A percentile compares a stretch with the other conserved stretches of the same genome.
These are phyloP conservation scores for Nakataea oryzae DNA, from an alignment of 2,329 filamentous ascomycete genomes.

Conservation along the genomic window DNA sequence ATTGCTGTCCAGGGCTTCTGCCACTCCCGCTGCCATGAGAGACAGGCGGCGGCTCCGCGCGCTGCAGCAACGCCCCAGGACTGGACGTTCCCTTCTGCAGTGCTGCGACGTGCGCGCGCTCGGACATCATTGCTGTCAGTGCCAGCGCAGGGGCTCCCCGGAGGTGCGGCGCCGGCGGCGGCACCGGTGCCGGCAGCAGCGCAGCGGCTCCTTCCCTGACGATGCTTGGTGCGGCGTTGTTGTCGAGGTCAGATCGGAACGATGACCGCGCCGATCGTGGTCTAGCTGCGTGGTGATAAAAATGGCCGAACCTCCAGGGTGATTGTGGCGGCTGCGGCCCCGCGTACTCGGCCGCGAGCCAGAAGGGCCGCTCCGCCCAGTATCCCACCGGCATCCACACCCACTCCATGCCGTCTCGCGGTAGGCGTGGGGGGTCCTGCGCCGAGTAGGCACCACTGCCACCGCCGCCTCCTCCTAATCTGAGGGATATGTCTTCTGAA, in stretches of 20 bases:
- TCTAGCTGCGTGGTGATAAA: no score
- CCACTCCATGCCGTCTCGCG: constrained; percentile 46
- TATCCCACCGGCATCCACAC: constrained; percentile 54
- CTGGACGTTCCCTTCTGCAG: constrained; percentile 9
- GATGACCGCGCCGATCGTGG: not conserved
- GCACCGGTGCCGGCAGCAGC: not conserved
- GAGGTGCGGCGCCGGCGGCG: no score
- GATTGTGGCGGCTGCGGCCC: not conserved
- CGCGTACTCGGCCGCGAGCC: constrained; percentile 8
- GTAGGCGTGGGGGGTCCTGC: constrained; percentile 41
- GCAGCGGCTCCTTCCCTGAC: no score
- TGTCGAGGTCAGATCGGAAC: not conserved
- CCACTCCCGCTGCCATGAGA: not conserved
- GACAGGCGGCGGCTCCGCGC: not conserved
- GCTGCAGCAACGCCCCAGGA: not conserved
- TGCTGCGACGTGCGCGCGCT: constrained; percentile 20
- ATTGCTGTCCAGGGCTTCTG: not conserved
- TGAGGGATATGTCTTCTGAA: not conserved
- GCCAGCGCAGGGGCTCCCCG: constrained; percentile 7
- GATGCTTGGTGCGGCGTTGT: no score
- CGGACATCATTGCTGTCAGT: constrained; percentile 14
- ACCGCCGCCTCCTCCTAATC: no score
- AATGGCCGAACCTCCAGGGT: not conserved
- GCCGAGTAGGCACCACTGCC: not conserved
- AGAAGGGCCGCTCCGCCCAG: constrained; percentile 42